Evolutionary conservation across 257 asterid species (phyloP), one percentile per base, ranked within the genome.

Genomic region (Misopates orontium): DNA sequence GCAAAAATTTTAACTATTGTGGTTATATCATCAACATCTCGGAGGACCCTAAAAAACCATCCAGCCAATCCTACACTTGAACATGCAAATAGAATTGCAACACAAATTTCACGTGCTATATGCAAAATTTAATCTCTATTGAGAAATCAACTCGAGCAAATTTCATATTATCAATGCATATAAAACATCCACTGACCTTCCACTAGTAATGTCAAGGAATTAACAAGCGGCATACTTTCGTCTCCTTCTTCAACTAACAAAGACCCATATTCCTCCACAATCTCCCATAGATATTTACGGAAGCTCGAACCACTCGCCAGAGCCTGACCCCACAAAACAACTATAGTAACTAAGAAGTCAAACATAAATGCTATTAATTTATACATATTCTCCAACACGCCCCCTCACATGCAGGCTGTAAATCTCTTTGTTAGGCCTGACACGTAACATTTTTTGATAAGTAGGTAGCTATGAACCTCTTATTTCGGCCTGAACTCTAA

Each of bases 261-360:
- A 17, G 65, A 69, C 55, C 78, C 84, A 61, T 62, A 78, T 68
- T 85, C 90, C 71, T 78, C 85, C 72, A 83, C 41, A 74, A 76
- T 64, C 68, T 71, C 79, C 69, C 63, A 56, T 14, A 93, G 78
- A 74, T 83, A 84, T 32, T 62, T 78, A 53, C 76, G 75, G 28
- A 93, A 93, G 73, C 85, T 79, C 17, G 79, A 70, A 66, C 97
- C 90, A 77, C 99, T 93, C 15, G 97, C 80, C 77, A 93, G 70
- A 62, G 95, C 94, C 99, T 93, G 73, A 52, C 44, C 72, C 72
- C 54, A 67, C 19, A 49, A 60, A 73, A 21, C 16, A 15, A 32
- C 28, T n/a, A 13, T 39, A 4, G 10, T 12, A 32, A 58, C 0
- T 18, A 11, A 7, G 8, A 40, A 13, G 4, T 3, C n/a, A 32